These are phyloP conservation scores for Daldinia eschscholtzii DNA, from an alignment of 2,329 filamentous ascomycete genomes.

Conservation along the genomic window DNA sequence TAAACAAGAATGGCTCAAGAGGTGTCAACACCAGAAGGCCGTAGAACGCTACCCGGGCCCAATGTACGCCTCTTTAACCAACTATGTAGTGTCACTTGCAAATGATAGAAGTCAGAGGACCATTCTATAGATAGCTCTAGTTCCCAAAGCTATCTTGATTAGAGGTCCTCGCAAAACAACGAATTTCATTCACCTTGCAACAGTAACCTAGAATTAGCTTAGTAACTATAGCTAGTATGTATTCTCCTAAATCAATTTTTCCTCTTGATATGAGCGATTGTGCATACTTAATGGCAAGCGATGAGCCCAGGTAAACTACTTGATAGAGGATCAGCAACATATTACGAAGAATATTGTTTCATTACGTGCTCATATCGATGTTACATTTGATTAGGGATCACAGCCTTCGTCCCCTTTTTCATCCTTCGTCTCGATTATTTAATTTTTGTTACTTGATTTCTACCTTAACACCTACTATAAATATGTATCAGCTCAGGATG, in stretches of 20 bases:
- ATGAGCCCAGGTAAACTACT: background rate
- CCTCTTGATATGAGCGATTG: background rate
- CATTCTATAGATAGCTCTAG: too few relatives aligned
- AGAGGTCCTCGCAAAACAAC: too few relatives aligned
- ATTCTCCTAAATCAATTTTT: background rate
- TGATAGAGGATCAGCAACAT: background rate
- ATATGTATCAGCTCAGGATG: too few relatives aligned
- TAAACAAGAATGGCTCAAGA: background rate
- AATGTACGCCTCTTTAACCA: too few relatives aligned
- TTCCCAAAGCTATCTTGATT: too few relatives aligned
- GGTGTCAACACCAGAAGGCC: background rate
- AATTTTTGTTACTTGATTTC: too few relatives aligned
- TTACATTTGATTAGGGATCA: background rate
- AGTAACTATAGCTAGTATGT: background rate
- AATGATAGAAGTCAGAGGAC: too few relatives aligned
- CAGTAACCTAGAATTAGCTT: too few relatives aligned
- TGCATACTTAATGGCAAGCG: background rate
- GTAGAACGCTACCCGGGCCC: background rate
- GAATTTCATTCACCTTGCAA: too few relatives aligned
- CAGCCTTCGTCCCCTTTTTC: background rate
- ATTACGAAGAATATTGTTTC: background rate
- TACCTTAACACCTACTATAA: too few relatives aligned
- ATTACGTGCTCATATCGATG: background rate
- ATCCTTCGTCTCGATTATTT: background rate
- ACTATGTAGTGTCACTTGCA: too few relatives aligned